Percentiles rank a stretch among this genome's conserved stretches.
Conservation (phyloP, 2,329 filamentous ascomycete species). For the Rhexocercosporidium sp. region DNA sequence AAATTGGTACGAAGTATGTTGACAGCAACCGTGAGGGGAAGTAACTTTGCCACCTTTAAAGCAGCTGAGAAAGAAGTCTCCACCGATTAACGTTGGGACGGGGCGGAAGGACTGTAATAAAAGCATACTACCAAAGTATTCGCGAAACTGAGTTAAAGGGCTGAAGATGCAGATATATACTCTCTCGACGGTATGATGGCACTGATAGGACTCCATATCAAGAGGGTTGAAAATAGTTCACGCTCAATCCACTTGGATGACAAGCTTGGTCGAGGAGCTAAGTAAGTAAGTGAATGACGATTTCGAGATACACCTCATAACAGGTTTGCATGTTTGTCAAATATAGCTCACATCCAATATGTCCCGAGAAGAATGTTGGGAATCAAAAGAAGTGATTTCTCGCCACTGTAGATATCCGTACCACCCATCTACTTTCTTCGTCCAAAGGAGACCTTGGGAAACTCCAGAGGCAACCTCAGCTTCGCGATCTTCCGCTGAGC, state of each 20-base stretch:
- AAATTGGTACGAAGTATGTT: no score
- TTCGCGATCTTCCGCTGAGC: conserved; percentile 69
- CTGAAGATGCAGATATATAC: background rate
- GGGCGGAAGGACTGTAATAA: no score
- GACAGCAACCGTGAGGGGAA: no score
- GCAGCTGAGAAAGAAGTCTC: no score
- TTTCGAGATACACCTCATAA: background rate
- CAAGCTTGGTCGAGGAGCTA: background rate
- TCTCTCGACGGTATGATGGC: background rate
- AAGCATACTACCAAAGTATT: no score
- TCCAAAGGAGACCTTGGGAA: conserved; percentile 64
- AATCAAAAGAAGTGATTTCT: background rate
- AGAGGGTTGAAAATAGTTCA: background rate
- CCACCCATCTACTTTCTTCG: conserved; percentile 29
- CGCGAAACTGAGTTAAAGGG: no score
- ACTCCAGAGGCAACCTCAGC: conserved; percentile 78
- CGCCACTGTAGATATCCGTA: background rate
- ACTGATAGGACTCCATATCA: background rate
- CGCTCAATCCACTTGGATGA: background rate
- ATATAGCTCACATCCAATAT: background rate
- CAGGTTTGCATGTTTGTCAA: background rate
- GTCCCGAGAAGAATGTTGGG: no score
- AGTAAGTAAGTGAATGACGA: background rate
- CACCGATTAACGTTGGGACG: no score
- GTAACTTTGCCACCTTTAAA: no score